Conservation (phyloP, 2,329 filamentous ascomycete genomes). For the Plenodomus biglobosus region DNA sequence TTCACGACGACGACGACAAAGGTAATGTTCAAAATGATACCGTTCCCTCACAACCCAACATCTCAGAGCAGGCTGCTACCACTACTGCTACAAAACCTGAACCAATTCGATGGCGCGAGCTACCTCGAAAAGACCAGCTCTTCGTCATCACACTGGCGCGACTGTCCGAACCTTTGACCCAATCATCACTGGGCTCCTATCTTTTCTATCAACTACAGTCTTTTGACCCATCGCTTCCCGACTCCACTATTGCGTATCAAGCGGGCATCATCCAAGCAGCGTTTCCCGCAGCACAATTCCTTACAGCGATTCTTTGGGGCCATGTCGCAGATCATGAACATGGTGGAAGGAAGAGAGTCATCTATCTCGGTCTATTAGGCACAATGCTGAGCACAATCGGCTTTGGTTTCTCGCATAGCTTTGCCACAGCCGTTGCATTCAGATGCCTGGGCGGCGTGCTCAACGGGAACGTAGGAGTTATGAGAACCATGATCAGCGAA, state of each 20-base stretch:
- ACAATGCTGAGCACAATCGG: slow-evolving; percentile 67
- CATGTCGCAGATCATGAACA: slow-evolving; percentile 64
- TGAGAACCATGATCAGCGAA: slow-evolving; percentile 74
- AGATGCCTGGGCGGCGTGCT: slow-evolving; percentile 66
- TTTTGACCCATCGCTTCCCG: slow-evolving; percentile 62
- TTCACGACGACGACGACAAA: slow-evolving; percentile 2
- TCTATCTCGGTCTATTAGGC: slow-evolving; percentile 74
- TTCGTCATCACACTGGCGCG: slow-evolving; percentile 75
- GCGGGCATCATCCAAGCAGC: slow-evolving; percentile 76
- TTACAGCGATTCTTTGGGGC: slow-evolving; percentile 83
- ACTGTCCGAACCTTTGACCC: slow-evolving; percentile 78
- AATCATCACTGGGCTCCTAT: slow-evolving; percentile 66
- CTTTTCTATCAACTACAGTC: slow-evolving; percentile 88
- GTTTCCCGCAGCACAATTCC: slow-evolving; percentile 79
- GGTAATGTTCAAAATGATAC: slow-evolving; percentile 16
- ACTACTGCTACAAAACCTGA: slow-evolving; percentile 42
- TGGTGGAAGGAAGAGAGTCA: slow-evolving; percentile 71
- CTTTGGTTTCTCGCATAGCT: slow-evolving; percentile 68
- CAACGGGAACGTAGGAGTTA: slow-evolving; percentile 74
- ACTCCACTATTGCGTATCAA: slow-evolving; percentile 70
- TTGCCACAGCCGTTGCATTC: slow-evolving; percentile 64
- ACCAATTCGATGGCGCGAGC: slow-evolving; percentile 67
- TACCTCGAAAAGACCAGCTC: slow-evolving; percentile 77
- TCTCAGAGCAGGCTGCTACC: slow-evolving; percentile 25
- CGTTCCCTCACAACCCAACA: slow-evolving; percentile 19